Conservation (phyloP, 306 rosid genomes). For the Rosa chinensis region DNA sequence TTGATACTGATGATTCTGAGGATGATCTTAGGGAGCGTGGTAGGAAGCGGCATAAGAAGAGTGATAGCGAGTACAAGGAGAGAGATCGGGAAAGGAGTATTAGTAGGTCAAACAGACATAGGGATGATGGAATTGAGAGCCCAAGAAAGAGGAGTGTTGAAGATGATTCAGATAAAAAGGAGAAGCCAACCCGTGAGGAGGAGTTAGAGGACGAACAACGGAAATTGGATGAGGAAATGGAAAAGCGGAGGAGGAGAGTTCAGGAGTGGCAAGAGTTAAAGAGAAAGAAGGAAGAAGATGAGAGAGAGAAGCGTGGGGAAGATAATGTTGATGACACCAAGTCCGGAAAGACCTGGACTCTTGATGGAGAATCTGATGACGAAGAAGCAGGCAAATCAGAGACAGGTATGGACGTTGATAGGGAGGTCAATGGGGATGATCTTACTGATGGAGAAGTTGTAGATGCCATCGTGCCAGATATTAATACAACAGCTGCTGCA, state of each 20-base stretch:
- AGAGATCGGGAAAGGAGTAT: constrained; percentile 49
- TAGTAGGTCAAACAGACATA: constrained; percentile 47
- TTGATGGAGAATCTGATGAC: constrained; percentile 94
- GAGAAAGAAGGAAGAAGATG: constrained; percentile 82
- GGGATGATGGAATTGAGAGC: constrained; percentile 51
- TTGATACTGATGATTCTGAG: constrained; percentile 55
- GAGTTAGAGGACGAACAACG: constrained; percentile 78
- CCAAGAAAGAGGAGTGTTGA: constrained; percentile 52
- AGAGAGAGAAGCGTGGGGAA: constrained; percentile 69
- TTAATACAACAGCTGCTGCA: constrained; percentile 44
- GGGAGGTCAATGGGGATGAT: constrained; percentile 28
- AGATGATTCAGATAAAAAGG: constrained; percentile 50
- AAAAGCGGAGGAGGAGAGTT: constrained; percentile 92
- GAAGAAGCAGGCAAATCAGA: constrained; percentile 69
- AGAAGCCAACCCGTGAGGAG: constrained; percentile 62
- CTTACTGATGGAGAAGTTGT: constrained; percentile 38
- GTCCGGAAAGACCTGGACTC: constrained; percentile 85
- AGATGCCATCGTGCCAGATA: constrained; percentile 35
- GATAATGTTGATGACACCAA: constrained; percentile 53
- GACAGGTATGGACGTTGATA: constrained; percentile 58
- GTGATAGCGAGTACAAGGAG: constrained; percentile 52
- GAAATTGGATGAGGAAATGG: constrained; percentile 90
- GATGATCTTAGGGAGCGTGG: constrained; percentile 59
- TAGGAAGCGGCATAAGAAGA: constrained; percentile 66
- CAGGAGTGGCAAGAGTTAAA: constrained; percentile 93